phyloP scores from a whole-genome alignment of 352 stramenopile genomes.

The Phytophthora megakarya region DNA sequence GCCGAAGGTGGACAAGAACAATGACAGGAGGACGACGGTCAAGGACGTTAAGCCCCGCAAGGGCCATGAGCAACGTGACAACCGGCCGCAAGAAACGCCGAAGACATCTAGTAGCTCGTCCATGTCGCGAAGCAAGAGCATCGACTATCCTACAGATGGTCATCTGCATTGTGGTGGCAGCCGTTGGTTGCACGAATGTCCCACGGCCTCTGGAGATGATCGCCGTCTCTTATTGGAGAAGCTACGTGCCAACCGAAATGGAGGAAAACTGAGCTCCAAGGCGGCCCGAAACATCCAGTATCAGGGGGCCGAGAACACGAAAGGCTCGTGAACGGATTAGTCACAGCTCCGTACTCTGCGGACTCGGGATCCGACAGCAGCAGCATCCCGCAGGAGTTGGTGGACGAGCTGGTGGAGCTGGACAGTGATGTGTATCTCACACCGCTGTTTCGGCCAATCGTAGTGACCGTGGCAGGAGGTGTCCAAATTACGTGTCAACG shows the following conservation, averaged over 20 bases:
- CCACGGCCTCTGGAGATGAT: background rate
- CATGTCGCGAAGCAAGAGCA: background rate
- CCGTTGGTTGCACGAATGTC: background rate
- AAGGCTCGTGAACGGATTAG: conserved; percentile 3
- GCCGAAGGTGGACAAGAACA: conserved; percentile 1
- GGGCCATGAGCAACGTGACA: background rate
- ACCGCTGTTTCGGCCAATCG: background rate
- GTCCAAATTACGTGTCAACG: background rate
- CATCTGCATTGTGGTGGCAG: background rate
- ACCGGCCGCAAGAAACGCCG: background rate
- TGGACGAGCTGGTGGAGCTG: background rate
- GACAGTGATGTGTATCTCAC: background rate
- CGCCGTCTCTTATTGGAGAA: background rate
- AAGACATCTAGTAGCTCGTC: background rate
- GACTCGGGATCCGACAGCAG: background rate
- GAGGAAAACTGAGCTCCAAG: background rate
- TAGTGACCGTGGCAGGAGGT: conserved; percentile 2
- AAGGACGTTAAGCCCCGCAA: background rate
- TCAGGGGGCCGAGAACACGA: conserved; percentile 1
- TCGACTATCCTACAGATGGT: background rate
- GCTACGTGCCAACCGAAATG: background rate
- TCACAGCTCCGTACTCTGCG: background rate
- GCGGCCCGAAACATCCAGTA: background rate
- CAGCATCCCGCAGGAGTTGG: conserved; percentile 3
- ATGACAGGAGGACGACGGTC: background rate